Evolutionary conservation across 345 rosid species (phyloP).

Genomic region (Syzygium aromaticum): DNA sequence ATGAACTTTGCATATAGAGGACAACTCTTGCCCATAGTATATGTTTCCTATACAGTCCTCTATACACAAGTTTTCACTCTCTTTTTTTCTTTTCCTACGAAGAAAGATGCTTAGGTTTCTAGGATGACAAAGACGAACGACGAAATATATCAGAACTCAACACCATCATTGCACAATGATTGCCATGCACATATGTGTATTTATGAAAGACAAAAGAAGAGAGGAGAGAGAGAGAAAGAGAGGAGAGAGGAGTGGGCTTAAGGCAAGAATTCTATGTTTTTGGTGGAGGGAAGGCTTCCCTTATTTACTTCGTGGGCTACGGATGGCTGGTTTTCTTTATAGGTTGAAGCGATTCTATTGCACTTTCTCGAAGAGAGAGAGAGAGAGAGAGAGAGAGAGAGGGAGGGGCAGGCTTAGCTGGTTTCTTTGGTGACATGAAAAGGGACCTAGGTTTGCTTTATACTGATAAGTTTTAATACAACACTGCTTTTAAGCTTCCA

Average conservation of each 20-base stretch:
- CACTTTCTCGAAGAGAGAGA: slow-evolving; percentile 38
- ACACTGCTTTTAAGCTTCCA: slow-evolving; percentile 11
- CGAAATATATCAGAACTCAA: neutral
- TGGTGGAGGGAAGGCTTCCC: neutral
- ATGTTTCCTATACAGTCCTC: neutral
- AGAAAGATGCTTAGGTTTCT: neutral
- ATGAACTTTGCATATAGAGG: slow-evolving; percentile 7
- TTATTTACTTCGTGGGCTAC: neutral
- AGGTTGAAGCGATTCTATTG: slow-evolving; percentile 34
- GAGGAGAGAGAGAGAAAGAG: neutral
- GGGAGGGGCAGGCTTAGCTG: neutral
- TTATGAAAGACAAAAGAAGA: neutral
- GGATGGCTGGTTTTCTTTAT: slow-evolving; percentile 30
- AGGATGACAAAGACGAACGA: neutral
- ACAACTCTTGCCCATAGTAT: neutral
- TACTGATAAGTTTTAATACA: slow-evolving; percentile 13
- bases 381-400: slow-evolving; percentile 10
- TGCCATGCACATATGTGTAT: neutral
- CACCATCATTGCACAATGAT: slow-evolving; percentile 8
- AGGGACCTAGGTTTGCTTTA: slow-evolving; percentile 32
- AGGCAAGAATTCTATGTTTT: slow-evolving; percentile 6
- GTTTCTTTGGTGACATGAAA: slow-evolving; percentile 30
- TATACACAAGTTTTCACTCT: neutral
- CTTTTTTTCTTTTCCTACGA: neutral
- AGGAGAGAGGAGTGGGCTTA: slow-evolving; percentile 1